Evolutionary conservation across 2,329 filamentous ascomycete species (phyloP), one percentile per base, ranked within the genome.

Genomic region (Boeremia lycopersici): DNA sequence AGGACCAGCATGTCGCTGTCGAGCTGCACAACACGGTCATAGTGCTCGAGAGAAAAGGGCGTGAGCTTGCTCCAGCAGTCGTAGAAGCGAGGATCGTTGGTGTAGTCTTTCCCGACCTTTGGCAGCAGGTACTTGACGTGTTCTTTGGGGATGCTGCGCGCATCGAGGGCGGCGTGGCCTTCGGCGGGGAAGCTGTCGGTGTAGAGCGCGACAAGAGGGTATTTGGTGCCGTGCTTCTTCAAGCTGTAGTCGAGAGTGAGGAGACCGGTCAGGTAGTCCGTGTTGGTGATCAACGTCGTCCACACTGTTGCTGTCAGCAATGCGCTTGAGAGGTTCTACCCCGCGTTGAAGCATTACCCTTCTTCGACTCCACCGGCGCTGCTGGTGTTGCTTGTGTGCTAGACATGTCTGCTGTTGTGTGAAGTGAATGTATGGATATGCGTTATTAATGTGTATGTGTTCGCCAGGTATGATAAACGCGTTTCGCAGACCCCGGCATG

Each of bases 31-130:
- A 96, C 85, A 35, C 91, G 84, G 25, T 87, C 82, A 77, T 93
- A 96, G 72, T 93, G 86, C 15, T 82, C 82, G 29, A 96, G 80
- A 19, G 84, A 86, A 73, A 96, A 96, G 6, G 89, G 86, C 13
- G 87, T 84, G 26, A 96, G 84, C 77, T 96, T 96, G 75, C 84
- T 90, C 91, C 91, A 96, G 81, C 89, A 92, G 75, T 96, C 90
- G 76, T 91, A 88, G 81, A 96, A 96, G 64, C 92, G 87, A 44
- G 88, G 87, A 74, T 96, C 91, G 57, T 89, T 84, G 67, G 80
- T 83, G 78, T 86, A 96, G 76, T 90, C 87, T 57, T 86, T 87
- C 45, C 79, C 73, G 30, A 81, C 75, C 2, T 82, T 82, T 1
- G 91, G 90, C 10, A 89, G 79, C 34, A 96, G 82, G 74, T 90